These are phyloP conservation scores for Geopyxis carbonaria DNA, from an alignment of 495 filamentous ascomycete species.

Conservation along the genomic window DNA sequence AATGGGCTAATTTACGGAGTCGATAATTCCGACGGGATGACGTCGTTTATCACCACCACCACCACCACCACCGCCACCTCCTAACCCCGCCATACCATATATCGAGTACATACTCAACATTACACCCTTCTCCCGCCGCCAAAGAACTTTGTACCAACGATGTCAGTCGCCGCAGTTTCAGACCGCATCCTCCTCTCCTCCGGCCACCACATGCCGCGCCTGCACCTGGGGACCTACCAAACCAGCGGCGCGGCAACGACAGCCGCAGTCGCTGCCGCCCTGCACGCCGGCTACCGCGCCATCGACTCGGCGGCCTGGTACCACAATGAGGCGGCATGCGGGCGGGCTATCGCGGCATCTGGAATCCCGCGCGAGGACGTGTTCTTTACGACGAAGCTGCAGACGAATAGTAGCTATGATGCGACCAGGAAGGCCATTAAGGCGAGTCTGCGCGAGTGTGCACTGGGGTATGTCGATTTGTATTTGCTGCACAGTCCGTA, in stretches of 20 bases:
- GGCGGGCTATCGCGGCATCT: constrained; percentile 59
- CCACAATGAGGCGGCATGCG: constrained; percentile 67
- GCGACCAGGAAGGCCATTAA: constrained; percentile 35
- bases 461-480: constrained; percentile 35
- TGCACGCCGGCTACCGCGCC: constrained; percentile 55
- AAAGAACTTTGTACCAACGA: no score
- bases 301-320: constrained; percentile 35
- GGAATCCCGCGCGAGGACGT: constrained; percentile 62
- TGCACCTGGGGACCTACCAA: constrained; percentile 52
- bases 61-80: no score
- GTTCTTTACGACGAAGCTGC: constrained; percentile 49
- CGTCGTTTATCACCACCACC: no score
- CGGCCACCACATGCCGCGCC: constrained; percentile 41
- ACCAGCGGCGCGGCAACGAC: constrained; percentile 22
- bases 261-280: constrained; percentile 51
- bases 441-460: constrained; percentile 31
- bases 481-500: constrained; percentile 44
- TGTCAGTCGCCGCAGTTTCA: no score
- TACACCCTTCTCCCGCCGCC: no score
- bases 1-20: no score
- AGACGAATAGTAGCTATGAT: constrained; percentile 29
- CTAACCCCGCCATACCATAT: no score
- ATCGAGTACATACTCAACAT: no score
- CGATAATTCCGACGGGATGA: no score
- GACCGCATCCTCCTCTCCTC: no score